Conservation (phyloP, 1,139 yeast species). For the Candida gigantensis region DNA sequence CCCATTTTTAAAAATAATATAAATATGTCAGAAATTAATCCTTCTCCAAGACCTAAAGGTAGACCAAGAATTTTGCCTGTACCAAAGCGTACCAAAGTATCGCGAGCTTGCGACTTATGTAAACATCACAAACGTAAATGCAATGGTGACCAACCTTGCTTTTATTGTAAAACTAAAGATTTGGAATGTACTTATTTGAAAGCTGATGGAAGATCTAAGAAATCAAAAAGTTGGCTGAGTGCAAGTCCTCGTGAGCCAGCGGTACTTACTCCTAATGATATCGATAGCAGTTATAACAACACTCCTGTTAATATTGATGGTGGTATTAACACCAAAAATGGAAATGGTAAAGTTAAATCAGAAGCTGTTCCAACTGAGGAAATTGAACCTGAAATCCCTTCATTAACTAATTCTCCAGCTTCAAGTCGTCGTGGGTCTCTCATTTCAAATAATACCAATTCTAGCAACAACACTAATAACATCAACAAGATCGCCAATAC, state of each 20-base stretch:
- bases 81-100: slow-evolving; percentile 27
- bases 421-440: slow-evolving; percentile 4
- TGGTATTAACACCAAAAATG: neutral
- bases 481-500: neutral
- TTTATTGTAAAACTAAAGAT: slow-evolving; percentile 23
- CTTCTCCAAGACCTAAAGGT: slow-evolving; percentile 13
- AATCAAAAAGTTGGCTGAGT: slow-evolving; percentile 15
- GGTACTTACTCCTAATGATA: no score
- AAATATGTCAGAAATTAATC: slow-evolving; percentile 1
- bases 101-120: slow-evolving; percentile 43
- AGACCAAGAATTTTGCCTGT: slow-evolving; percentile 15
- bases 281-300: no score
- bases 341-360: neutral
- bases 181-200: slow-evolving; percentile 26
- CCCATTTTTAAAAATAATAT: neutral
- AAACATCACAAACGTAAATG: slow-evolving; percentile 33
- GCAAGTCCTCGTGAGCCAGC: slow-evolving; percentile 2
- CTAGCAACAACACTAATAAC: neutral
- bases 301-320: no score
- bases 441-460: neutral
- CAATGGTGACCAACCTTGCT: slow-evolving; percentile 30
- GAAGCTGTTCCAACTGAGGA: slow-evolving; percentile 1
- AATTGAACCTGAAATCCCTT: slow-evolving; percentile 10
- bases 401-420: slow-evolving; percentile 9
- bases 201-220: slow-evolving; percentile 29